Evolutionary conservation across 2,329 filamentous ascomycete species (phyloP), one percentile per base, ranked within the genome.

Genomic region (Nannizzia gypsea): DNA sequence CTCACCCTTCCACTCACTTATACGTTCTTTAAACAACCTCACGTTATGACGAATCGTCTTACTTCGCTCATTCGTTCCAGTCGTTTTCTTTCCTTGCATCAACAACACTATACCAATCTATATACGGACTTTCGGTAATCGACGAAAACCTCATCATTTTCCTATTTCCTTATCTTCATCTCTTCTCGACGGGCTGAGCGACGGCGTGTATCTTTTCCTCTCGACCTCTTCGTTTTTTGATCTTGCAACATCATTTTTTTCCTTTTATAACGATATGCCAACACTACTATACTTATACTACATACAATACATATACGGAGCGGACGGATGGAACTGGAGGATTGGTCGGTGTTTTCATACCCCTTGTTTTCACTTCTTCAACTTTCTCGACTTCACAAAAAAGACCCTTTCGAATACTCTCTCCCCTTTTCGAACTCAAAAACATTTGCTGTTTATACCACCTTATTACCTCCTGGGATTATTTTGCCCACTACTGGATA

Each of bases 51-150:
- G 48, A 54, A 17, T 20, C n/a, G 48, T 54, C 48, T 52, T n/a
- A n/a, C n/a, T 26, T 54, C 26, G 48, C n/a, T 54, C 48, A 6
- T 17, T 34, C 13, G 11, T 42, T 42, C 38, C 38, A 42, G 13
- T 34, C 44, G 17, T 50, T 50, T n/a, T 26, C 17, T n/a, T 54
- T 54, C 26, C 28, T 54, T 54, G 48, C 48, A 56, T 38, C 38
- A 56, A 55, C 34, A 56, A 38, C 31, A 56, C 54, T 31, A 56
- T 40, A 56, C 52, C 52, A 56, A n/a, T n/a, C n/a, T 55, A 48
- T 48, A 56, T 63, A 46, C 46, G 38, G 59, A 58, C 55, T 42
- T 61, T 63, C 56, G 61, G 57, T 61, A 52, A 57, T 61, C 61
- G 58, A 56, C 44, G 42, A 61, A 46, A 42, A 36, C 31, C 31